phyloP scores from a whole-genome alignment of 2,329 filamentous ascomycete genomes.

The Xylaria arbuscula region DNA sequence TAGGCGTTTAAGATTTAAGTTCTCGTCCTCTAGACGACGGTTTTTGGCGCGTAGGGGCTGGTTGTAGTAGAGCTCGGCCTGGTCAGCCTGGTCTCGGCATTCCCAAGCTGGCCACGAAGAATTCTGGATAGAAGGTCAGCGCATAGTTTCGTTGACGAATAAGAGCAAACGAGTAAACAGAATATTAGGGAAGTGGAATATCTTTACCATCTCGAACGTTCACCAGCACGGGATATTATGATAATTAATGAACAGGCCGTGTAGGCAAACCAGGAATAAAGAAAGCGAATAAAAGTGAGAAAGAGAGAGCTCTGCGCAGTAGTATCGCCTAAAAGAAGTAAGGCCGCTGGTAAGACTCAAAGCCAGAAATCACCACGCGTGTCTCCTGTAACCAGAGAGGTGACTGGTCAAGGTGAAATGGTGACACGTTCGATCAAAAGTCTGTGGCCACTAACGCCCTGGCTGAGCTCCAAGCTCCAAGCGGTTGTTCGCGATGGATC shows the following conservation, averaged over 20 bases:
- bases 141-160: not conserved
- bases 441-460: not conserved
- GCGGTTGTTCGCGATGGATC: conserved; percentile 1
- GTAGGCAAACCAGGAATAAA: not conserved
- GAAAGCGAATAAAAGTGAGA: not conserved
- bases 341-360: conserved; percentile 7
- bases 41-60: conserved; percentile 61
- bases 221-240: not conserved
- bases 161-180: not conserved
- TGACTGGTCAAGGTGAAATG: not conserved
- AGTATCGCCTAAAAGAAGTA: not conserved
- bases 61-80: conserved; percentile 61
- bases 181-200: not conserved
- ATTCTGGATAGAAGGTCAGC: conserved; percentile 30
- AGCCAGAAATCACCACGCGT: not conserved
- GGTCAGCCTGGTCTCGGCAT: conserved; percentile 63
- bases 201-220: conserved; percentile 34
- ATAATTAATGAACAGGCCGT: not conserved
- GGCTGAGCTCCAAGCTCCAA: conserved; percentile 8
- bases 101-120: conserved; percentile 56
- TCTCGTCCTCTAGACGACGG: conserved; percentile 60
- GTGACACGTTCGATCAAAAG: not conserved
- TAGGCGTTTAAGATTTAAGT: conserved; percentile 61
- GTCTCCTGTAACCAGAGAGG: conserved; percentile 4
- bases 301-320: not conserved